Evolutionary conservation across 495 filamentous ascomycete species (phyloP).

Genomic region (Xylaria venustula): DNA sequence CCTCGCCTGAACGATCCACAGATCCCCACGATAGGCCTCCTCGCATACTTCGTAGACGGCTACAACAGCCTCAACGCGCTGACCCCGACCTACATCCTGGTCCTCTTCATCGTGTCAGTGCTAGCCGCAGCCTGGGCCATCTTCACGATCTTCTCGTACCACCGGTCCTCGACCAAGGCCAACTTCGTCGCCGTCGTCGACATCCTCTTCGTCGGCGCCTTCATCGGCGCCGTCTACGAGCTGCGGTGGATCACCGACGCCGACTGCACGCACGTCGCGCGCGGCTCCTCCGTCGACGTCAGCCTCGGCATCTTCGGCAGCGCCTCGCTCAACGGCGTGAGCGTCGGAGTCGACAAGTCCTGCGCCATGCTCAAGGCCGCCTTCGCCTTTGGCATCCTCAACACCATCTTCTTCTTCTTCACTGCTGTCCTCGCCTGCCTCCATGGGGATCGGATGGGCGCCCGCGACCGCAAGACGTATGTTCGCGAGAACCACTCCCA

Average conservation of each 20-base stretch:
- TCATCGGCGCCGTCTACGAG: constrained; percentile 77
- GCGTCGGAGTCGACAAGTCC: constrained; percentile 62
- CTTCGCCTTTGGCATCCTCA: constrained; percentile 88
- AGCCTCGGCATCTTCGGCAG: constrained; percentile 61
- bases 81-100: constrained; percentile 76
- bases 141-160: constrained; percentile 77
- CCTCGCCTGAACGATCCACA: no score
- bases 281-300: constrained; percentile 46
- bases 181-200: constrained; percentile 77
- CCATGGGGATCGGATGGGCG: constrained; percentile 43
- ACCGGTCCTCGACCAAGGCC: constrained; percentile 67
- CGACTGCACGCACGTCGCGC: constrained; percentile 61
- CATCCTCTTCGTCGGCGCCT: constrained; percentile 74
- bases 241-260: constrained; percentile 66
- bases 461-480: constrained; percentile 42
- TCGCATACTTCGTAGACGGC: constrained; percentile 79
- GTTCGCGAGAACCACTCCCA: constrained; percentile 44
- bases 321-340: constrained; percentile 39
- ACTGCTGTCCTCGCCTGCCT: constrained; percentile 64
- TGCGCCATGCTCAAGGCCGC: constrained; percentile 87
- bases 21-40: constrained; percentile 87
- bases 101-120: constrained; percentile 87
- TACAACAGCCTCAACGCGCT: constrained; percentile 67
- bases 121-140: constrained; percentile 77
- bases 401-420: constrained; percentile 75